Base-by-base conservation (phyloP, 164 flowering plant species). In the Vitis labrusca region DNA sequence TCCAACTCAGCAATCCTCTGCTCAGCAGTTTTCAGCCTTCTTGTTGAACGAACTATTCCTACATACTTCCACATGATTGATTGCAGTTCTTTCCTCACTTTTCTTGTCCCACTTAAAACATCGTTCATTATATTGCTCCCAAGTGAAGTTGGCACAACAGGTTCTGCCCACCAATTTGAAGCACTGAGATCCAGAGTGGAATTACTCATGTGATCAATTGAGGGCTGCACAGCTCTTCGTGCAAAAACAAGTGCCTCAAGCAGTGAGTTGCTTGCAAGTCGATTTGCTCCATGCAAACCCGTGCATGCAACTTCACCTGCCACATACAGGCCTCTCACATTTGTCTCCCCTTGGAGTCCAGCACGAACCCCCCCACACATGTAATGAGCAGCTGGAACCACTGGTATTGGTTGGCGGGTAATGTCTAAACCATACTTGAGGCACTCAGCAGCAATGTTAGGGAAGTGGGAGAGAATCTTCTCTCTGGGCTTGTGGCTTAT, bases 271-370 rank as follows among this genome's bases (percentile, higher is more conserved):
- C 99, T 95, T 2, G 99, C 98, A 8, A 95, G 90, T 59, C 99
- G 73, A 75, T 95, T 95, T 50, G 99, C 99, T n/a, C 99, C 98
- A 73, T 95, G 99, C 76, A 95, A 77, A 27, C 99, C 99, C 2
- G 99, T 90, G 82, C 99, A 95, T 15, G 99, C 99, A 52, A 93
- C 98, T 76, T 95, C 99, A 51, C 99, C 99, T 6, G 99, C 99
- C 57, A 91, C 99, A 77, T 85, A 93, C 19, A 95, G 81, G 32
- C 98, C 99, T 16, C 37, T 64, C 14, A 95, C 89, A 65, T 93
- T 89, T 1, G 99, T 95, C 78, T 95, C 98, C 47, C 98, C 99
- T 44, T 88, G 83, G 14, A 95, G 94, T 54, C 97, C 98, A 32
- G 99, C 93, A 2, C 94, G 99, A 52, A 95, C 97, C 12, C 99